These are phyloP conservation scores for Ploettnerulaceae sp. DNA, from an alignment of 2,329 filamentous ascomycete species.

Conservation along the genomic window DNA sequence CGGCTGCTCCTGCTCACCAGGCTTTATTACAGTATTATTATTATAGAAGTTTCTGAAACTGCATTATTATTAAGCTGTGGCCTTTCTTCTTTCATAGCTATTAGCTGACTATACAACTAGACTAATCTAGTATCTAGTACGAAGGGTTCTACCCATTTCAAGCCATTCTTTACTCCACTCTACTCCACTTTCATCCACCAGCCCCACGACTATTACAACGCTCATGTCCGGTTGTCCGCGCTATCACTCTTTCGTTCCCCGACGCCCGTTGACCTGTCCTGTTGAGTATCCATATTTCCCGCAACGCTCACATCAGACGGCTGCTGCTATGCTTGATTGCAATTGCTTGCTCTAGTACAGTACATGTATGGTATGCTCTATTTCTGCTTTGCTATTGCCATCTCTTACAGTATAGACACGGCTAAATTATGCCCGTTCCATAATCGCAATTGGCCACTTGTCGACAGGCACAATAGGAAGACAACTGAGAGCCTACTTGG, in stretches of 20 bases:
- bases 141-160: neutral
- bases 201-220: neutral
- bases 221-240: neutral
- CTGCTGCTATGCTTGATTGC: neutral
- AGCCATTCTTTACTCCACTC: neutral
- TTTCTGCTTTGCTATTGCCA: neutral
- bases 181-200: neutral
- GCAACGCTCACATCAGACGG: constrained; percentile 1
- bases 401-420: no score
- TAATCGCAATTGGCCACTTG: no score
- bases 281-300: no score
- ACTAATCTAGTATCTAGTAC: no score
- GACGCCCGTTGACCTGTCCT: neutral
- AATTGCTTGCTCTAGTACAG: neutral
- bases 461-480: no score
- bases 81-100: neutral
- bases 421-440: no score
- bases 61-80: no score
- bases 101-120: constrained; percentile 1
- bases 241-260: constrained; percentile 9
- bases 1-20: no score
- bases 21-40: no score
- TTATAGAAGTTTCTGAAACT: no score
- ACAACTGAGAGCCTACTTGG: no score
- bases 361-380: neutral